Percentiles rank a stretch among this genome's conserved stretches.
Conservation (phyloP, 306 rosid species). For the Rosa chinensis region DNA sequence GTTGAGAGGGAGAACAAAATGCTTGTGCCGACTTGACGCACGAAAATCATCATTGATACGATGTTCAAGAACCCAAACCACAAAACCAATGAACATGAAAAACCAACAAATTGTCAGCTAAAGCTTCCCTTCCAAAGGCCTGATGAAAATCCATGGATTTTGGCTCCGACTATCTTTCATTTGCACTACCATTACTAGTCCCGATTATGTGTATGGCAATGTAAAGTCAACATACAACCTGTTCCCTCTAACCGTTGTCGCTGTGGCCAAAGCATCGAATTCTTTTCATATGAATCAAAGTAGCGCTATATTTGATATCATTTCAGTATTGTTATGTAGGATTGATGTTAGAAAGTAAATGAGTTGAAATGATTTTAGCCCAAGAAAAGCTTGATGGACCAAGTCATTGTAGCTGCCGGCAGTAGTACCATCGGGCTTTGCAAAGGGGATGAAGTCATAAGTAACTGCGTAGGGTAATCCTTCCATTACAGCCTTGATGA, state of each 20-base stretch:
- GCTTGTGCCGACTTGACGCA: not conserved
- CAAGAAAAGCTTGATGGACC: slow-evolving; percentile 12
- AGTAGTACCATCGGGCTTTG: not conserved
- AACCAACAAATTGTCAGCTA: slow-evolving; percentile 19
- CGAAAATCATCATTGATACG: slow-evolving; percentile 22
- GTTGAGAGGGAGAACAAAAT: slow-evolving; percentile 30
- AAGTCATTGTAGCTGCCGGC: slow-evolving; percentile 26
- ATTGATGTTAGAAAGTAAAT: not conserved
- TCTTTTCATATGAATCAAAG: not conserved
- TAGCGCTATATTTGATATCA: not conserved
- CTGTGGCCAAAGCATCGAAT: slow-evolving; percentile 31
- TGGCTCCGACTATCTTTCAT: not conserved
- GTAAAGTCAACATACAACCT: slow-evolving; percentile 37
- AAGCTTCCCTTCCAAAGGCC: slow-evolving; percentile 26
- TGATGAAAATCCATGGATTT: slow-evolving; percentile 34
- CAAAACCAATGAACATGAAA: slow-evolving; percentile 27
- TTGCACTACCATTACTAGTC: slow-evolving; percentile 29
- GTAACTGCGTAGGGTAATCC: slow-evolving; percentile 24
- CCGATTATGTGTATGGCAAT: slow-evolving; percentile 25
- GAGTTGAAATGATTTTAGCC: slow-evolving; percentile 13
- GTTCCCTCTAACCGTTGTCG: slow-evolving; percentile 22
- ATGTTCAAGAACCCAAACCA: slow-evolving; percentile 41
- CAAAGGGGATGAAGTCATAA: slow-evolving; percentile 25
- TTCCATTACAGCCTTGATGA: slow-evolving; percentile 15
- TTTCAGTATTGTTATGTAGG: not conserved